Base-by-base conservation (phyloP, 148 eudicot genomes). In the Fallopia convolvulus region DNA sequence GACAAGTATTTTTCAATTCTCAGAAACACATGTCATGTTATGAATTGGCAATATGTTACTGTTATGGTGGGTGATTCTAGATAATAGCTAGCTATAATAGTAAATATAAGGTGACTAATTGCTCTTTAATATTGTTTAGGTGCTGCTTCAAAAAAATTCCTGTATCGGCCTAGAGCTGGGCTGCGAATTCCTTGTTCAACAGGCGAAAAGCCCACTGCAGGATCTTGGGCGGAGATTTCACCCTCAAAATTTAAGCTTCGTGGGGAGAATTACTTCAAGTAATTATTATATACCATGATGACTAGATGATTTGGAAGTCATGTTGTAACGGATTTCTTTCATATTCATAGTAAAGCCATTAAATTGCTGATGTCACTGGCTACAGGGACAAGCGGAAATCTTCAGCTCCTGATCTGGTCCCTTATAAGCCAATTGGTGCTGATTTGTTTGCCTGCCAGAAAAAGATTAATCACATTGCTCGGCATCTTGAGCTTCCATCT, bases 401-500 rank as follows among this genome's bases (percentile, higher is more conserved):
- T 52, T 83, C 89, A 30, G 97, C 98, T 76, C 86, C 92, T 47
- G 81, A 88, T 80, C 23, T 40, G 72, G 71, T 81, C 72, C 92
- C 92, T 74, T 91, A 88, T 78, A 80, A 71, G 44, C 93, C 98
- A 58, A 79, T 91, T 79, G 98, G 98, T 41, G 97, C 84, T 32
- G 94, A 93, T 80, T 74, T 93, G 48, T 93, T 90, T 84, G 72
- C 75, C 44, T 87, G 87, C 80, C 86, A 84, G 41, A 86, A 81
- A 81, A 93, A 93, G 85, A 81, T 93, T 48, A 88, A 89, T 79
- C 98, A 93, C 81, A 89, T 93, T 76, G 98, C 98, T 32, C 97
- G 87, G 63, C 91, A 90, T 84, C 84, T 93, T 66, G 98, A 91
- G 78, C 89, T 91, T 79, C 98, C 98, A 80, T 78, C 86, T 72